Evolutionary conservation across 2,329 filamentous ascomycete genomes (phyloP).

Genomic region (Colletotrichum plurivorum): DNA sequence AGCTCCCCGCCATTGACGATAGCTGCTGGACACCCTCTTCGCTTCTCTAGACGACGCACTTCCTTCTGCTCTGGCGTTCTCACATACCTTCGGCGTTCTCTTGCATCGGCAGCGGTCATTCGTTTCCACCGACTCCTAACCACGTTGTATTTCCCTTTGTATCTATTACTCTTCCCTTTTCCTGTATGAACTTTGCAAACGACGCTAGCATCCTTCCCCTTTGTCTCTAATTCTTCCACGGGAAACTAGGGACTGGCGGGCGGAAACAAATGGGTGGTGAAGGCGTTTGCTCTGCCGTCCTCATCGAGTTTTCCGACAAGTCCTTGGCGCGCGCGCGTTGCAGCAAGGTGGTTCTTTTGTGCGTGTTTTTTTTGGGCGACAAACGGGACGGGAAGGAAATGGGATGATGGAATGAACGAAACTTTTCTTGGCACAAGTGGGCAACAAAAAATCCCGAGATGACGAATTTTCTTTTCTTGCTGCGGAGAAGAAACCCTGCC

Average conservation of each 20-base stretch:
- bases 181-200: slow-evolving; percentile 29
- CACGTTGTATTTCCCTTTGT: slow-evolving; percentile 31
- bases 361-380: background rate
- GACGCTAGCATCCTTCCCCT: slow-evolving; percentile 9
- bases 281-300: slow-evolving; percentile 11
- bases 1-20: slow-evolving; percentile 50
- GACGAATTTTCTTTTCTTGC: slow-evolving; percentile 14
- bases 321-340: slow-evolving; percentile 5
- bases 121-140: slow-evolving; percentile 23
- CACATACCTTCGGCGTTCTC: slow-evolving; percentile 38
- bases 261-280: slow-evolving; percentile 20
- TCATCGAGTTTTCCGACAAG: background rate
- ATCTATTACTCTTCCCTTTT: slow-evolving; percentile 22
- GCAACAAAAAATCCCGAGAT: slow-evolving; percentile 33
- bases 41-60: slow-evolving; percentile 33
- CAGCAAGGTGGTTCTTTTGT: slow-evolving; percentile 36
- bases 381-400: slow-evolving; percentile 36
- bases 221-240: slow-evolving; percentile 28
- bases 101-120: slow-evolving; percentile 39
- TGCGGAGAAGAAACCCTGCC: slow-evolving; percentile 9
- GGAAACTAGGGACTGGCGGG: slow-evolving; percentile 30
- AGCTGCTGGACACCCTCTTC: slow-evolving; percentile 1
- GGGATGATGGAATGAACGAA: slow-evolving; percentile 36
- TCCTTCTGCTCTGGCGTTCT: slow-evolving; percentile 28
- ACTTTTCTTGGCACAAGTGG: slow-evolving; percentile 15